phyloP scores from a whole-genome alignment of 495 filamentous ascomycete genomes.

The Jackrogersella multiformis region DNA sequence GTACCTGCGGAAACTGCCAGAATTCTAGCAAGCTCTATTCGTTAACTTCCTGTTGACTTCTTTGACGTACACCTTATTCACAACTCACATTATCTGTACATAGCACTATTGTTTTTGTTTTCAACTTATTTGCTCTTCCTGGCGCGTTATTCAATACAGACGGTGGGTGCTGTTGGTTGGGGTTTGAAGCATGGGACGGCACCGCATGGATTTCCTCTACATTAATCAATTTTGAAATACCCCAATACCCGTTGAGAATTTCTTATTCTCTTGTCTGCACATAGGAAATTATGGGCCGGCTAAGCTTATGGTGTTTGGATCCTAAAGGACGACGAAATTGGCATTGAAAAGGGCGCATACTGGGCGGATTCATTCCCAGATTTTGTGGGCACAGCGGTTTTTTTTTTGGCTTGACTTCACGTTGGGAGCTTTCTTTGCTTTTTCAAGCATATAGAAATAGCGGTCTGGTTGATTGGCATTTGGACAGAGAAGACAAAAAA shows the following conservation, averaged over 20 bases:
- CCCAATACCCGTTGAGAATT: slow-evolving; percentile 33
- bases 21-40: slow-evolving; percentile 3
- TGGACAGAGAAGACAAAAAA: slow-evolving; percentile 23
- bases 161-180: slow-evolving; percentile 4
- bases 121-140: slow-evolving; percentile 15
- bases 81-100: slow-evolving; percentile 18
- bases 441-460: slow-evolving; percentile 34
- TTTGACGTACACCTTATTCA: slow-evolving; percentile 1
- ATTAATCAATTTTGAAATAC: slow-evolving; percentile 33
- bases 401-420: slow-evolving; percentile 2
- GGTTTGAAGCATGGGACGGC: slow-evolving; percentile 1
- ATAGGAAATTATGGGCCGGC: slow-evolving; percentile 17
- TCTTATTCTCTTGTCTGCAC: slow-evolving; percentile 14
- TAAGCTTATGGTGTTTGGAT: slow-evolving; percentile 25
- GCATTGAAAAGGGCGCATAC: slow-evolving; percentile 38
- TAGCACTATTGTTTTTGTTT: background rate
- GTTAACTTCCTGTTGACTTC: background rate
- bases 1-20: slow-evolving; percentile 28
- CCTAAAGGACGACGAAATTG: slow-evolving; percentile 23
- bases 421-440: slow-evolving; percentile 11
- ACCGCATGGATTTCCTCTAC: slow-evolving; percentile 10
- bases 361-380: slow-evolving; percentile 23
- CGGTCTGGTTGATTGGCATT: slow-evolving; percentile 26
- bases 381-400: slow-evolving; percentile 21
- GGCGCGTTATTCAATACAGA: slow-evolving; percentile 3